Conservation (phyloP, 306 rosid species). For the Senna siamea region DNA sequence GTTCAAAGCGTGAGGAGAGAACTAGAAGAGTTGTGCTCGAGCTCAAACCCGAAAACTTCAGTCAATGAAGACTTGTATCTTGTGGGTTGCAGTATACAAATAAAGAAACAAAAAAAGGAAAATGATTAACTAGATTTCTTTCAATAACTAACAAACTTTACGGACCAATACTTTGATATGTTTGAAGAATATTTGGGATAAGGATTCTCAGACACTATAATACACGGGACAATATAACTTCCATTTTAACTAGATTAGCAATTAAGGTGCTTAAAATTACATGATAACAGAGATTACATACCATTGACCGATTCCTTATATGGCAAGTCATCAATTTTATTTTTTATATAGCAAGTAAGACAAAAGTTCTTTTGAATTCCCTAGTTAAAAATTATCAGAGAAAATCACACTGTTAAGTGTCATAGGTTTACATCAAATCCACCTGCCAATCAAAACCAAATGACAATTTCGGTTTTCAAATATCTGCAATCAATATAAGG, state of each 20-base stretch:
- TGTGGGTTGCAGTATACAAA: background rate
- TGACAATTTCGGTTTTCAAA: slow-evolving; percentile 5
- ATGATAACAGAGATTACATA: background rate
- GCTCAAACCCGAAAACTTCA: too few species aligned
- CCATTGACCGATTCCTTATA: too few species aligned
- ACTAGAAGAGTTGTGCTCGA: background rate
- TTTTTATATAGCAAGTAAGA: background rate
- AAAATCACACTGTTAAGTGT: slow-evolving; percentile 4
- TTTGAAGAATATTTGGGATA: background rate
- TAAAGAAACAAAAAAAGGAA: too few species aligned
- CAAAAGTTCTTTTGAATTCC: background rate
- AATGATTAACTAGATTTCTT: slow-evolving; percentile 17
- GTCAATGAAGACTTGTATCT: background rate
- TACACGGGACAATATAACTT: too few species aligned
- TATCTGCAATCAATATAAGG: slow-evolving; percentile 9
- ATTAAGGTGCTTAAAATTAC: slow-evolving; percentile 11
- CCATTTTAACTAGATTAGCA: background rate
- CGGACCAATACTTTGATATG: background rate
- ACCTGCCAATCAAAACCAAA: slow-evolving; percentile 1
- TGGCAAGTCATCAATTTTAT: background rate
- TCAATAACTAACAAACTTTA: background rate
- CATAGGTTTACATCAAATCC: slow-evolving; percentile 23
- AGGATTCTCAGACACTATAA: too few species aligned
- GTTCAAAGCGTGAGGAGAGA: slow-evolving; percentile 6
- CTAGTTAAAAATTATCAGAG: background rate